Percentiles rank a stretch among this genome's conserved stretches.
Conservation (phyloP, 371 early-diverging fungal genomes). For the Lichtheimia ramosa region DNA sequence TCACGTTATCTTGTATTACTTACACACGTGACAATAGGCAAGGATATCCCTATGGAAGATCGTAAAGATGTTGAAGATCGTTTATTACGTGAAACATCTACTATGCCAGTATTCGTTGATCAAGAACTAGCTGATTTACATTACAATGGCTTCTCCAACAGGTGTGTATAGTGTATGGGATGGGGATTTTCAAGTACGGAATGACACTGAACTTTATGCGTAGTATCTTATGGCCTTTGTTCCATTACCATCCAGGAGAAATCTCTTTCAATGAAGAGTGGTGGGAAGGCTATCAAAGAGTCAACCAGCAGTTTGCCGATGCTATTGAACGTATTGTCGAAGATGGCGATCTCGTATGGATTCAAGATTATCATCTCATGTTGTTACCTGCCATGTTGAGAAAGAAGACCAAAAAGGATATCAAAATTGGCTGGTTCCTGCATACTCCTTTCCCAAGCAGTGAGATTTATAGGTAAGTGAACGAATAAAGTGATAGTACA, state of each 20-base stretch:
- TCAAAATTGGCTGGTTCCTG: conserved; percentile 98
- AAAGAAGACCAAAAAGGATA: conserved; percentile 53
- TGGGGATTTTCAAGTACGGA: too few relatives aligned
- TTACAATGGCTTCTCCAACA: conserved; percentile 99
- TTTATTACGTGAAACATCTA: conserved; percentile 81
- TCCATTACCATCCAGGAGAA: conserved; percentile 98
- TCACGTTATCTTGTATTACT: neutral
- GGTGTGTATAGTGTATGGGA: conserved; percentile 14
- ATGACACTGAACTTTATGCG: neutral
- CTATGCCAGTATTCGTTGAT: conserved; percentile 95
- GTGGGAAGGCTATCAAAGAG: conserved; percentile 96
- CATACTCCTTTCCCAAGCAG: conserved; percentile 98
- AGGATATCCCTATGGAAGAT: conserved; percentile 86
- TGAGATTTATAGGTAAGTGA: conserved; percentile 81
- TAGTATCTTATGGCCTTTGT: conserved; percentile 97
- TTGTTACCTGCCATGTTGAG: conserved; percentile 86
- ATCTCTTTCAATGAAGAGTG: conserved; percentile 89
- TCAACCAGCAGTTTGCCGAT: conserved; percentile 91
- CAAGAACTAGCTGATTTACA: conserved; percentile 96
- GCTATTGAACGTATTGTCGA: conserved; percentile 77
- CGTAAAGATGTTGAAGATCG: conserved; percentile 71
- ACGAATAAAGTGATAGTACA: neutral
- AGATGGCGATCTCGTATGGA: conserved; percentile 98
- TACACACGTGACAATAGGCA: conserved; percentile 41
- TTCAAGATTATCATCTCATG: conserved; percentile 99